Percentiles rank a stretch among this genome's conserved stretches.
Conservation (phyloP, 305 asterid species). For the Andrographis paniculata region DNA sequence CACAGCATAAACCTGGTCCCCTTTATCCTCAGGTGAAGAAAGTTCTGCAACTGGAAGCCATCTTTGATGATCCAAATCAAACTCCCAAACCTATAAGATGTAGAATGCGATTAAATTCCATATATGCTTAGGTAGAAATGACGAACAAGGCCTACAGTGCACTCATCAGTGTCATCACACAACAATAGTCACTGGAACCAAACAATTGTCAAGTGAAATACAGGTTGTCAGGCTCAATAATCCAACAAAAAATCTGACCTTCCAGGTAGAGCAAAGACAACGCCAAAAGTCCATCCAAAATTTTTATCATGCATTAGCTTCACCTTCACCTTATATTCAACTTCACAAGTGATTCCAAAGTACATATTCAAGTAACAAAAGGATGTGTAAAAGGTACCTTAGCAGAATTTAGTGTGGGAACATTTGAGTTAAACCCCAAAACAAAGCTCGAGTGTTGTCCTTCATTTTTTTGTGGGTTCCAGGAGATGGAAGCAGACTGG, state of each 20-base stretch:
- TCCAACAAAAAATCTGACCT: background rate
- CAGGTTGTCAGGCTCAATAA: background rate
- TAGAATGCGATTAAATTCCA: slow-evolving; percentile 19
- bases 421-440: slow-evolving; percentile 66
- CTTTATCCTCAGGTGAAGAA: slow-evolving; percentile 65
- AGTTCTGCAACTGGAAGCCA: slow-evolving; percentile 99
- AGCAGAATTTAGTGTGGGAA: slow-evolving; percentile 57
- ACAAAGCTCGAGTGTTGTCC: slow-evolving; percentile 61
- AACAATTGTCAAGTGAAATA: slow-evolving; percentile 7
- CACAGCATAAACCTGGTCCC: slow-evolving; percentile 59
- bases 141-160: too few species aligned
- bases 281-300: background rate
- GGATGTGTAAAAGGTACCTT: slow-evolving; percentile 49
- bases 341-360: slow-evolving; percentile 1
- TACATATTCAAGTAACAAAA: slow-evolving; percentile 11
- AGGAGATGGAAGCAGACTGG: slow-evolving; percentile 67
- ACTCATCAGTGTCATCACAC: background rate
- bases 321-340: slow-evolving; percentile 2
- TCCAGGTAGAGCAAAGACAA: too few species aligned
- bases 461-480: slow-evolving; percentile 79
- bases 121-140: too few species aligned
- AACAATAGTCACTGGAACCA: background rate
- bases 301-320: slow-evolving; percentile 1
- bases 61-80: slow-evolving; percentile 93
- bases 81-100: slow-evolving; percentile 83